These are phyloP conservation scores for Geotrichum klebahnii DNA, from an alignment of 1,139 yeast genomes.

Conservation along the genomic window DNA sequence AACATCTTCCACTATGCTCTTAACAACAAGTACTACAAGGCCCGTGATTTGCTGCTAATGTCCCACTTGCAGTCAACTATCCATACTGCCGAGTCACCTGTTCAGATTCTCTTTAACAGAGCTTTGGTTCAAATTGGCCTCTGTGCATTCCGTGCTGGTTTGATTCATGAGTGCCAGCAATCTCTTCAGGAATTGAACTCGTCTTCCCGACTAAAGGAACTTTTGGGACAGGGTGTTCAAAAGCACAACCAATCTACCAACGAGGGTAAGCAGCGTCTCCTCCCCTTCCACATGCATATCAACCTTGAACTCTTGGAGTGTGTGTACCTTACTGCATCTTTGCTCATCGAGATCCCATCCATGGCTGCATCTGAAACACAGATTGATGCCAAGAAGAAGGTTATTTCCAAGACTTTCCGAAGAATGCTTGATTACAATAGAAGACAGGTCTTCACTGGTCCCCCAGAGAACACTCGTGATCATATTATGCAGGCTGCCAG, in stretches of 20 bases:
- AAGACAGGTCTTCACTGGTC: slow-evolving; percentile 93
- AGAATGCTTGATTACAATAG: slow-evolving; percentile 90
- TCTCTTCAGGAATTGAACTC: slow-evolving; percentile 84
- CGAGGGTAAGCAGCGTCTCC: slow-evolving; percentile 73
- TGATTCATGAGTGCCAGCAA: slow-evolving; percentile 82
- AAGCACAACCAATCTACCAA: slow-evolving; percentile 49
- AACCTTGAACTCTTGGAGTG: slow-evolving; percentile 92
- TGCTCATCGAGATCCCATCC: slow-evolving; percentile 87
- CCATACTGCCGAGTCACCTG: slow-evolving; percentile 74
- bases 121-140: slow-evolving; percentile 93
- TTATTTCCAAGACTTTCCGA: slow-evolving; percentile 78
- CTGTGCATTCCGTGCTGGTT: slow-evolving; percentile 89
- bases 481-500: slow-evolving; percentile 90
- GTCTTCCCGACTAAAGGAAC: slow-evolving; percentile 81
- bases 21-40: slow-evolving; percentile 74
- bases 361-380: slow-evolving; percentile 57
- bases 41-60: slow-evolving; percentile 81
- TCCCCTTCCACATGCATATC: slow-evolving; percentile 98
- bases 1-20: slow-evolving; percentile 89
- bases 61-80: slow-evolving; percentile 81
- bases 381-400: slow-evolving; percentile 59
- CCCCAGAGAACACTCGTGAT: slow-evolving; percentile 95
- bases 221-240: slow-evolving; percentile 88
- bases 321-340: slow-evolving; percentile 84
- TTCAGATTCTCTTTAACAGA: slow-evolving; percentile 92